A percentile compares a stretch with the other conserved stretches of the same genome.
These are phyloP conservation scores for Rhodotorula mucilaginosa DNA, from an alignment of 1,284 basidiomycete species.

Conservation along the genomic window DNA sequence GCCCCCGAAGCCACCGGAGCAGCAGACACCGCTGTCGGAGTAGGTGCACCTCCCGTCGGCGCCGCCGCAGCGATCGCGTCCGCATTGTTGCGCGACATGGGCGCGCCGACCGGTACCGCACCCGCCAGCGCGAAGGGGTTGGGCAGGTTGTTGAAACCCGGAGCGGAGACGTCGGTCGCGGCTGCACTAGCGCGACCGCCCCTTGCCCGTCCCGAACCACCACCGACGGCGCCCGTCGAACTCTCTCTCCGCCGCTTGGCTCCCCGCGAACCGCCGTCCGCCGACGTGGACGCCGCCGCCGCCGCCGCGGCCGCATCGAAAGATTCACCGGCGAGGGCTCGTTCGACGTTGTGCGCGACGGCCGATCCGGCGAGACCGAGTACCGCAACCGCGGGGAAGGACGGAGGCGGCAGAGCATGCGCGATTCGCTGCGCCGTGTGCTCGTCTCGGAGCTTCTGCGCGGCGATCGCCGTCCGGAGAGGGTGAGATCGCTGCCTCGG, in stretches of 20 bases:
- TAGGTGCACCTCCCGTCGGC: background rate
- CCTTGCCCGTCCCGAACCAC: background rate
- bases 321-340: conserved; percentile 26
- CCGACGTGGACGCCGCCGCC: background rate
- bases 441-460: conserved; percentile 27
- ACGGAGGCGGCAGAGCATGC: conserved; percentile 5
- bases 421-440: conserved; percentile 25
- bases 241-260: conserved; percentile 20
- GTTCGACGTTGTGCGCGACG: conserved; percentile 28
- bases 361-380: conserved; percentile 30
- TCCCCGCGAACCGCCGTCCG: background rate
- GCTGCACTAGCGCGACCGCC: conserved; percentile 9
- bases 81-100: conserved; percentile 23
- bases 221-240: background rate
- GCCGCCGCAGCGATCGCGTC: conserved; percentile 20
- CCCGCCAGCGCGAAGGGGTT: conserved; percentile 35
- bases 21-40: background rate
- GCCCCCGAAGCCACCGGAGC: background rate
- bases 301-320: background rate
- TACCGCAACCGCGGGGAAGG: conserved; percentile 26
- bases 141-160: conserved; percentile 17
- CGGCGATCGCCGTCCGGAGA: conserved; percentile 26
- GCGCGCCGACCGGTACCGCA: conserved; percentile 18
- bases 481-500: conserved; percentile 33
- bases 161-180: background rate